Percentiles rank a stretch among this genome's conserved stretches.
Evolutionary conservation across 164 flowering plant species (phyloP).

Genomic region (Litsea cubeba): DNA sequence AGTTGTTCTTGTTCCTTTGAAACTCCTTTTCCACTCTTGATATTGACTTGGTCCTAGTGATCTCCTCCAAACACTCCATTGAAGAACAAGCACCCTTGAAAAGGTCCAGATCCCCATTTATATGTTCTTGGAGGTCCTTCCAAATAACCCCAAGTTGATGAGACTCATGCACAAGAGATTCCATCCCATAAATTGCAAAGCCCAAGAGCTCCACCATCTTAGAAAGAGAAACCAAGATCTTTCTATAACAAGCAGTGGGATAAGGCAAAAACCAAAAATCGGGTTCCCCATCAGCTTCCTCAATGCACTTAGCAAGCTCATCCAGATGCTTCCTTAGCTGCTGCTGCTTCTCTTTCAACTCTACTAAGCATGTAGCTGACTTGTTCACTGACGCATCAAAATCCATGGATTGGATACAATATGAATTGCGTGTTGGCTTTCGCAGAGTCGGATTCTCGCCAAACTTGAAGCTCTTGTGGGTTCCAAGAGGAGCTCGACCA

Average conservation of each 20-base stretch:
- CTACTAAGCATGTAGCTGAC: background rate
- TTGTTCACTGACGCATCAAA: background rate
- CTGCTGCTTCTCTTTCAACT: conserved; percentile 6
- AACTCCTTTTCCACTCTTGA: conserved; percentile 34
- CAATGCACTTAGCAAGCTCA: conserved; percentile 46
- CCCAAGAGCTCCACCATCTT: conserved; percentile 52
- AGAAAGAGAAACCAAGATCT: conserved; percentile 41
- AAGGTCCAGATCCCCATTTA: conserved; percentile 42
- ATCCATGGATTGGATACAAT: conserved; percentile 21
- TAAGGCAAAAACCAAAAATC: conserved; percentile 84
- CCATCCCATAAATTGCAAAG: conserved; percentile 35
- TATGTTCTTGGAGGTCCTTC: conserved; percentile 20
- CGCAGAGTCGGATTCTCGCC: conserved; percentile 48
- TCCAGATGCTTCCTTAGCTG: conserved; percentile 27
- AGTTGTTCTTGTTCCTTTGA: conserved; percentile 8
- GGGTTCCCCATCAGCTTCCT: conserved; percentile 76
- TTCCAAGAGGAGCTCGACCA: conserved; percentile 58
- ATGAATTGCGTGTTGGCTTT: conserved; percentile 26
- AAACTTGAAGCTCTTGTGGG: conserved; percentile 70
- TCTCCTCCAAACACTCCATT: conserved; percentile 41
- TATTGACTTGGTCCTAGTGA: conserved; percentile 45
- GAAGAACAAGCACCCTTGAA: conserved; percentile 29
- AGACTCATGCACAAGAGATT: conserved; percentile 31
- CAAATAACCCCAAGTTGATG: conserved; percentile 13
- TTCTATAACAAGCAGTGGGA: conserved; percentile 43